Conservation (phyloP, 352 stramenopile genomes). For the Globisporangium okanoganense region DNA sequence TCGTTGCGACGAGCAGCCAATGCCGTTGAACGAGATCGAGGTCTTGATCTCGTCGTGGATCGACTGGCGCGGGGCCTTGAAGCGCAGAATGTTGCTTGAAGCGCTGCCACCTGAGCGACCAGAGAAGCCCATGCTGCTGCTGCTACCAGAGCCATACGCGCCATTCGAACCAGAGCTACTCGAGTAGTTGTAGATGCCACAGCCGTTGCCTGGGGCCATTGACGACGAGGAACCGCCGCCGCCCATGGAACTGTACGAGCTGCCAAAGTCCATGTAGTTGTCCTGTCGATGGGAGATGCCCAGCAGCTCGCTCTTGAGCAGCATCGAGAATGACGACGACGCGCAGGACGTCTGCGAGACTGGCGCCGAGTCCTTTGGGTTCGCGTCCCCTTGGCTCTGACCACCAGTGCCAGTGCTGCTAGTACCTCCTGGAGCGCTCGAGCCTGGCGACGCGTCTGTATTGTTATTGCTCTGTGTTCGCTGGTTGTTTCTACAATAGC, state of each 20-base stretch:
- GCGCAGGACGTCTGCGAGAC: constrained; percentile 11
- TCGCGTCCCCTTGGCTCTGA: background rate
- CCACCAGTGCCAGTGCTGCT: constrained; percentile 1
- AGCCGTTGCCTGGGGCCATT: constrained; percentile 6
- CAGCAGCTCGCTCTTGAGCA: constrained; percentile 73
- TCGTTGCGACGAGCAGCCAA: constrained; percentile 37
- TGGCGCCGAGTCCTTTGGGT: constrained; percentile 4
- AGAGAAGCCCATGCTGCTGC: constrained; percentile 26
- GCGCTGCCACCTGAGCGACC: constrained; percentile 23
- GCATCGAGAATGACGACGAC: constrained; percentile 63
- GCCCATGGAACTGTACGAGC: constrained; percentile 6
- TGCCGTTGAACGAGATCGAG: constrained; percentile 39
- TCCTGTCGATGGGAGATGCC: constrained; percentile 34
- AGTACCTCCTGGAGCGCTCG: constrained; percentile 4
- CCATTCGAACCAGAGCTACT: constrained; percentile 7
- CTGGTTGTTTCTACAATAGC: constrained; percentile 12
- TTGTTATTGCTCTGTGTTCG: constrained; percentile 14
- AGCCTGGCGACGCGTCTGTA: constrained; percentile 5
- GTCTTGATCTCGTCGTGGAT: constrained; percentile 58
- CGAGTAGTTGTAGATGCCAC: constrained; percentile 25
- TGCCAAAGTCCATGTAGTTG: constrained; percentile 22
- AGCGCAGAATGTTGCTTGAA: constrained; percentile 68
- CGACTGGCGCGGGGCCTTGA: constrained; percentile 61
- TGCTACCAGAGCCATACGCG: constrained; percentile 22
- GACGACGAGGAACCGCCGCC: constrained; percentile 7